Evolutionary conservation across 2,329 filamentous ascomycete species (phyloP), one percentile per base, ranked within the genome.

Genomic region (Dryadomyces quercivorus): DNA sequence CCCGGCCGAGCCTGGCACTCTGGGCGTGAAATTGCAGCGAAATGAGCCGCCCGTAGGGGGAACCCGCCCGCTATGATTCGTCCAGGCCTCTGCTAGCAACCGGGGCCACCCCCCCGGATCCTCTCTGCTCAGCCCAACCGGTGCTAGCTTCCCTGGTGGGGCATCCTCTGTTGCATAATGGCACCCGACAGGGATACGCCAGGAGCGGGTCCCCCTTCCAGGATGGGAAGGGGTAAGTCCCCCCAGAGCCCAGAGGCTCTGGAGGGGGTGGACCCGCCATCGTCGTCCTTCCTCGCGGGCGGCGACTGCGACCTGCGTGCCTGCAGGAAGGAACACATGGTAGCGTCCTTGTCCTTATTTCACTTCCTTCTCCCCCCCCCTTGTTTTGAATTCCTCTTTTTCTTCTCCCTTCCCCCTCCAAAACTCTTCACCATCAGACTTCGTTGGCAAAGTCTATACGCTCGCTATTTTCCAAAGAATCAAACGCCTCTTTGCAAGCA

Each of bases 371-470:
- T 44, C 42, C 16, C 18, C 16, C 12, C 18, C 18, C 42, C 18
- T 44, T 44, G 16, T 44, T 44, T 44, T n/a, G 36, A 16, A 20
- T 44, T 44, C 16, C 38, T 42, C 38, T 44, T 13, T 44, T 20
- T 16, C n/a, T 44, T 44, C n/a, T 44, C 42, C 42, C 5, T 34
- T 31, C 36, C 36, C 36, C 36, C 36, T 31, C 8, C 26, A 31
- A 40, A 40, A 40, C 5, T 40, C 26, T 31, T 31, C 56, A 54
- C 54, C 58, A 38, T 55, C 56, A 53, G 70, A 65, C 75, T 77
- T 78, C 75, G 75, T 77, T 78, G 75, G 75, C 75, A 78, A 73
- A 78, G 75, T 76, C 74, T 70, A 58, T 56, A 40, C 36, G 36
- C 20, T 42, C 40, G 43, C 56, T 50, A 59, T 31, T 31, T 31